Base-by-base conservation (phyloP, 108 stramenopile genomes). In the Fragilaria radians region DNA sequence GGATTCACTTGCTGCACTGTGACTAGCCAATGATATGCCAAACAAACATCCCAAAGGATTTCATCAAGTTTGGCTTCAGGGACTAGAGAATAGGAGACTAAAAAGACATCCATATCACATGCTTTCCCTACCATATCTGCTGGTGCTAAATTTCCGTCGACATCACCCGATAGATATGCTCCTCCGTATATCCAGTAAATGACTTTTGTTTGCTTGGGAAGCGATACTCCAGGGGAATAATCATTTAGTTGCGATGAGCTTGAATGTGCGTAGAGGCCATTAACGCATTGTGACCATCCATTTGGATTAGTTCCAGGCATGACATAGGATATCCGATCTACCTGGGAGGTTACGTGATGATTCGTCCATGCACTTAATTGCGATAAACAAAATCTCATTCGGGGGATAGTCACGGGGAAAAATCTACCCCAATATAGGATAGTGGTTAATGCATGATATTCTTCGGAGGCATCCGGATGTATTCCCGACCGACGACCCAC, bases 141-240 rank as follows among this genome's bases (percentile, higher is more conserved):
- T 2, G 54, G 56, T 63, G 9, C 72, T 60, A 75, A 42, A 72
- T 89, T 89, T 27, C 88, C 88, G 33, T 65, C 55, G 25, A 59
- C 65, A 59, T 86, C 83, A 45, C 88, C 88, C 7, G 71, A 76
- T 28, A 90, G 50, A 68, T 75, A 90, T 31, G 88, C 88, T 14
- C 88, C 88, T 36, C 88, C 88, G 45, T 79, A 90, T 3, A 90
- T 57, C 85, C 85, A 90, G 65, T 85, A 80, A 9, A 90, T 67
- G 5, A 84, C 69, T 49, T 79, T 79, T 19, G 70, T 61, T 57
- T 21, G 28, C 24, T 30, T 47, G 3, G 69, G 48, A 17, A 28
- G 48, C 2, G 52, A 27, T 2, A 2, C 24, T 2, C 26, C 52
- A 2, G 18, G 18, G 2, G 25, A 3, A 53, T 28, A 28, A 22